These are phyloP conservation scores for Boletus subparvulus DNA, from an alignment of 768 basidiomycete species.

Conservation along the genomic window DNA sequence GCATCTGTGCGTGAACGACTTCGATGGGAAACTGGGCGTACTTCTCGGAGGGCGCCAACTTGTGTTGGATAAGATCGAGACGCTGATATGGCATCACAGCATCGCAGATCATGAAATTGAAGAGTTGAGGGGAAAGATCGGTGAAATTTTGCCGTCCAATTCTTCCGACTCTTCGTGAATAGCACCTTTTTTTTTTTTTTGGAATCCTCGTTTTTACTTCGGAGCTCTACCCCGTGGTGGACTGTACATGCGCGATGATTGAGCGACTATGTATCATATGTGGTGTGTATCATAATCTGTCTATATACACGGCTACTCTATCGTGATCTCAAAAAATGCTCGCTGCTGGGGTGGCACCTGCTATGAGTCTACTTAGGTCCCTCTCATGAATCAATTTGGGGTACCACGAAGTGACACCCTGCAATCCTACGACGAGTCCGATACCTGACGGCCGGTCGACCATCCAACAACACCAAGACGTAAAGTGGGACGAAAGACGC, in stretches of 20 bases:
- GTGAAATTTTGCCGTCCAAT: not conserved
- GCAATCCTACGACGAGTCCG: constrained; percentile 78
- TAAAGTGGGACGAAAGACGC: constrained; percentile 19
- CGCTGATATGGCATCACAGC: constrained; percentile 14
- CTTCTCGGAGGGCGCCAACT: constrained; percentile 5
- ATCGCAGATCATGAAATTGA: constrained; percentile 6
- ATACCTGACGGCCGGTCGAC: constrained; percentile 56
- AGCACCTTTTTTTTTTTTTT: no score
- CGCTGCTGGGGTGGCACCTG: no score
- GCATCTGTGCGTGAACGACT: not conserved
- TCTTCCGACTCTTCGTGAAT: not conserved
- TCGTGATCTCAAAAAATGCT: not conserved
- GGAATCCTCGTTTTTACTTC: no score
- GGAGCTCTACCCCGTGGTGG: no score
- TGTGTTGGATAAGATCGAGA: constrained; percentile 14
- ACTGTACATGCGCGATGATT: no score
- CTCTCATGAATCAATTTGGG: not conserved
- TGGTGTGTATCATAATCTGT: no score
- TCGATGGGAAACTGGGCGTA: constrained; percentile 2
- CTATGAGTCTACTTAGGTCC: not conserved
- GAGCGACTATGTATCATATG: no score
- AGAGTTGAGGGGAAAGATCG: not conserved
- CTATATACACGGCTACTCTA: no score
- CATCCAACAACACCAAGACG: constrained; percentile 6
- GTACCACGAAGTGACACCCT: constrained; percentile 38